Evolutionary conservation across 2,329 filamentous ascomycete species (phyloP), one percentile per base, ranked within the genome.

Genomic region (Aspergillus ochraceoroseus): DNA sequence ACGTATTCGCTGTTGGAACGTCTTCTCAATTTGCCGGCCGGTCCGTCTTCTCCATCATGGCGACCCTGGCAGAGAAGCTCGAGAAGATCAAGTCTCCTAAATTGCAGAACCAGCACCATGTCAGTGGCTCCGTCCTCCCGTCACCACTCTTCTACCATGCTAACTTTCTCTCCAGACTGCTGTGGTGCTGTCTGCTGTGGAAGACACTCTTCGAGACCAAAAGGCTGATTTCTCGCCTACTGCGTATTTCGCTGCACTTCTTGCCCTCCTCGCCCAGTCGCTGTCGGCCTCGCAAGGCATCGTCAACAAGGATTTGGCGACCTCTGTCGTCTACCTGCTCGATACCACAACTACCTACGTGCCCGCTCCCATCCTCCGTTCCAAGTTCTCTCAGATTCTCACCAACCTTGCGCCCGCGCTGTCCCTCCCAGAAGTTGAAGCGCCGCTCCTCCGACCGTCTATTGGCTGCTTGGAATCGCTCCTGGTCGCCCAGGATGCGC

Each of bases 51-150:
- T 41, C 54, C 61, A 68, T 56, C 55, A 73, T 73, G 71, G 65
- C 66, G 70, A 79, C 80, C 66, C 71, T 96, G 59, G 81, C 85
- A 65, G 90, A 95, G 74, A 94, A 88, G 74, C 80, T 98, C 64
- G 86, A 90, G 72, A 95, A 94, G 78, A 95, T 96, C 67, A 86
- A 92, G 70, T 92, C 86, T 62, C 92, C 92, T 41, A 95, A 94
- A 68, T 80, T 95, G 58, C 87, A 96, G 68, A 95, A 86, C 65
- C 89, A 95, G 70, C 82, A 94, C 66, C 87, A 89, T 77, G 88
- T 92, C 71, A 54, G 72, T 64, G 36, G 32, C 12, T 12, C 48
- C 31, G 29, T 39, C 46, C 27, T 33, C 37, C 33, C 13, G 28
- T 19, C 22, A 19, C 22, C 30, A n/a, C 19, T 26, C 27, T 17